Percentiles rank a stretch among this genome's conserved stretches.
phyloP scores from a whole-genome alignment of 2,329 filamentous ascomycete genomes.

The Neonectria magnoliae region DNA sequence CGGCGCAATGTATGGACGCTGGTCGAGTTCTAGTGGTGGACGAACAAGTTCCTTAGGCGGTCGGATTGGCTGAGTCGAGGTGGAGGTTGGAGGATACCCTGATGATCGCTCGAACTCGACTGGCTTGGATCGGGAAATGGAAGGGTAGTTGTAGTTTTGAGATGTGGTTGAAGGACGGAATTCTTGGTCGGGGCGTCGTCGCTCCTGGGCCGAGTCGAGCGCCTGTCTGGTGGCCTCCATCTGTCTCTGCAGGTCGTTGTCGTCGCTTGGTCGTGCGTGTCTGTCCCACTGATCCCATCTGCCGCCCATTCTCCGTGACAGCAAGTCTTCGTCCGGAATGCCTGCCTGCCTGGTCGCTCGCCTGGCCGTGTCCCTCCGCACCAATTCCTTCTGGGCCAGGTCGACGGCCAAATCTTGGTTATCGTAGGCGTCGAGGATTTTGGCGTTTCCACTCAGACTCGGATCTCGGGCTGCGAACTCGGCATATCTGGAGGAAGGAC shows the following conservation, averaged over 20 bases:
- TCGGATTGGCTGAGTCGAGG: slow-evolving; percentile 45
- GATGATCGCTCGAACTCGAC: slow-evolving; percentile 54
- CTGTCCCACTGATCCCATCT: slow-evolving; percentile 56
- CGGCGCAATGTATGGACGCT: slow-evolving; percentile 30
- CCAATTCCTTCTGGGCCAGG: slow-evolving; percentile 77
- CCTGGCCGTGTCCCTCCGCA: slow-evolving; percentile 70
- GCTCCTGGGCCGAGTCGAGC: slow-evolving; percentile 52
- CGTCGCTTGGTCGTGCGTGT: slow-evolving; percentile 43
- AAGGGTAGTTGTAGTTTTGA: slow-evolving; percentile 64
- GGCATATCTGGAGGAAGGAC: slow-evolving; percentile 51
- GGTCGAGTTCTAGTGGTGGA: slow-evolving; percentile 38
- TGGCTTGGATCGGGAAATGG: slow-evolving; percentile 62
- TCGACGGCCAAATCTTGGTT: slow-evolving; percentile 81
- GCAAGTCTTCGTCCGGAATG: slow-evolving; percentile 66
- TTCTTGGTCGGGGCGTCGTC: slow-evolving; percentile 34
- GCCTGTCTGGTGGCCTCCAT: slow-evolving; percentile 63
- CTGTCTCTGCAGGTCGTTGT: slow-evolving; percentile 58
- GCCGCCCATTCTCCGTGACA: slow-evolving; percentile 59
- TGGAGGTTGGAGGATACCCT: slow-evolving; percentile 26
- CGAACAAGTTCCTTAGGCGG: slow-evolving; percentile 45
- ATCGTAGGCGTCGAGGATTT: slow-evolving; percentile 74
- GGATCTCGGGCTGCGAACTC: slow-evolving; percentile 67
- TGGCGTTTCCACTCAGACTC: slow-evolving; percentile 65
- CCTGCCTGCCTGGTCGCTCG: slow-evolving; percentile 67
- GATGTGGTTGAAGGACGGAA: slow-evolving; percentile 41